Evolutionary conservation across 257 asterid genomes (phyloP), one percentile per base, ranked within the genome.

Genomic region (Verbascum thapsus): DNA sequence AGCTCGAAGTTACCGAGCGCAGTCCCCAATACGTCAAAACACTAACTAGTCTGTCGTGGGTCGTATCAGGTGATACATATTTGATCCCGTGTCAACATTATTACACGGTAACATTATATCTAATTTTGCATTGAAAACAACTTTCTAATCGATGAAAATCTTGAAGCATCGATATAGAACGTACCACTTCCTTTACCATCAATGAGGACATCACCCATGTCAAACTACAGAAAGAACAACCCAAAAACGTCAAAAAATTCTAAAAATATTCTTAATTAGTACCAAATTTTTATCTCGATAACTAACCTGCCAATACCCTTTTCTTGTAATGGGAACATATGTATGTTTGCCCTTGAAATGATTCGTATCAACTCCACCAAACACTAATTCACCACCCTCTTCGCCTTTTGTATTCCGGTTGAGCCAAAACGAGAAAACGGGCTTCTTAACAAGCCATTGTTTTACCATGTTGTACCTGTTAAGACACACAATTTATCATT

Each of bases 241-340:
- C 4, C 35, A 55, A 17, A 26, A 26, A 16, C 15, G 22, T 61
- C 34, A 71, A 60, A 57, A 10, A 67, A 45, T 3, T 57, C 30
- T 17, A 34, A 9, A 32, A 5, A 26, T 6, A 20, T 5, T 26
- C 8, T 5, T 10, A 19, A 16, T 8, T 10, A 19, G 19, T 8
- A 47, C 15, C 43, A 10, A 54, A 34, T 59, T 18, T 60, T 2
- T 5, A 26, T 8, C 37, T n/a, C 3, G 10, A 41, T 16, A 13
- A 74, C 78, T 17, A 22, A 92, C 99, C 99, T 94, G 95, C 99
- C 99, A 94, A 64, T 90, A 94, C 38, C 97, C 99, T 70, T 85
- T 94, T 63, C 63, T 78, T 7, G 95, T 76, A 22, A 94, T 95
- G 4, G 97, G 95, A 60, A 84, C 99, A 69, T 71, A 94, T 6